Percentiles rank a stretch among this genome's conserved stretches.
These are phyloP conservation scores for Thielaviopsis euricoi DNA, from an alignment of 2,329 filamentous ascomycete genomes.

Conservation along the genomic window DNA sequence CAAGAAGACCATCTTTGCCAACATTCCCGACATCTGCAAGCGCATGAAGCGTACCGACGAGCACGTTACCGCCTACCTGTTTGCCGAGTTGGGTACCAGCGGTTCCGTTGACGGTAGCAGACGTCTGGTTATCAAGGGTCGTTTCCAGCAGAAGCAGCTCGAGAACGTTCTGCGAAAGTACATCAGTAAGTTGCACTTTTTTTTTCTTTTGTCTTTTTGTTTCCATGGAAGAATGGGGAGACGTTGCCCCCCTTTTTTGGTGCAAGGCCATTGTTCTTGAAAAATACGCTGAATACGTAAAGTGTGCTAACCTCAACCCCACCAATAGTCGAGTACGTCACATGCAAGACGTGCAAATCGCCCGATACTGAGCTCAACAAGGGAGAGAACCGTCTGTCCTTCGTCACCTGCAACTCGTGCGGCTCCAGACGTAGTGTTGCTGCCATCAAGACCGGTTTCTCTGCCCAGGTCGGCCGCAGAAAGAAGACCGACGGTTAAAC, in stretches of 20 bases:
- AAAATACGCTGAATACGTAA: not conserved
- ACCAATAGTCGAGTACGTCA: slow-evolving; percentile 73
- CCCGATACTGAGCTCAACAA: slow-evolving; percentile 94
- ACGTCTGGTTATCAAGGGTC: slow-evolving; percentile 94
- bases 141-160: slow-evolving; percentile 99
- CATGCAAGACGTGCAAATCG: slow-evolving; percentile 94
- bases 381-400: slow-evolving; percentile 97
- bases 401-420: slow-evolving; percentile 85
- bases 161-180: slow-evolving; percentile 94
- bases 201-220: not conserved
- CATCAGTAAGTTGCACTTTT: slow-evolving; percentile 48
- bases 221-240: not conserved
- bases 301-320: slow-evolving; percentile 18
- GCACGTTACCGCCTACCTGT: slow-evolving; percentile 91
- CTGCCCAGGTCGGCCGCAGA: slow-evolving; percentile 96
- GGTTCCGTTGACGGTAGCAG: slow-evolving; percentile 88
- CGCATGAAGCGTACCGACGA: slow-evolving; percentile 98
- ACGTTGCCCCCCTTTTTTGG: not conserved
- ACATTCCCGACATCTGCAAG: slow-evolving; percentile 97
- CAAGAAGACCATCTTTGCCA: slow-evolving; percentile 99
- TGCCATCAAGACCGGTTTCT: slow-evolving; percentile 99
- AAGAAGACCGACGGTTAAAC: slow-evolving; percentile 76
- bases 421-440: slow-evolving; percentile 75
- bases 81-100: slow-evolving; percentile 93
- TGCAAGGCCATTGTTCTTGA: not conserved